These are phyloP conservation scores for Diutina neorugosa DNA, from an alignment of 1,139 yeast species.

Conservation along the genomic window DNA sequence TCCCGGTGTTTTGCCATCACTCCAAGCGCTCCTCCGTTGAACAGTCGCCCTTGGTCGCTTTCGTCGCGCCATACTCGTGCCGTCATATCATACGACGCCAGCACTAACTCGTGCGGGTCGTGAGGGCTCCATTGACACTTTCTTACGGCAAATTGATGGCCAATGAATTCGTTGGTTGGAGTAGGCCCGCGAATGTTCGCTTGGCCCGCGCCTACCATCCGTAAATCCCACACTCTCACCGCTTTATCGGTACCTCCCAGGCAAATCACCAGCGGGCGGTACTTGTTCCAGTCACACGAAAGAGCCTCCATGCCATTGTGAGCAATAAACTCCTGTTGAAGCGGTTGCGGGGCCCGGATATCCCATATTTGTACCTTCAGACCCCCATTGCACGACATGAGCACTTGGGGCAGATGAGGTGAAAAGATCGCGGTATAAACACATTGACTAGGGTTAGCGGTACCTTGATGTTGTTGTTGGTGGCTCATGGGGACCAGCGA, in stretches of 20 bases:
- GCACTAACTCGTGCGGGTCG: constrained; percentile 52
- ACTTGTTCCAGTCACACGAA: constrained; percentile 83
- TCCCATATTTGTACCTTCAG: constrained; percentile 80
- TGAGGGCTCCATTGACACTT: constrained; percentile 87
- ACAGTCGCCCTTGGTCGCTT: constrained; percentile 29
- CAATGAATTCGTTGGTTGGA: constrained; percentile 68
- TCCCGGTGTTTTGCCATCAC: constrained; percentile 69
- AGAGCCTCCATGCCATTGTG: constrained; percentile 78
- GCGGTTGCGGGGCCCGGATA: constrained; percentile 51
- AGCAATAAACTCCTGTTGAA: constrained; percentile 51
- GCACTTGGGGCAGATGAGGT: constrained; percentile 67
- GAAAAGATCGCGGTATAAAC: constrained; percentile 74
- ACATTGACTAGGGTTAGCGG: constrained; percentile 32
- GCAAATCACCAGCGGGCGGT: constrained; percentile 65
- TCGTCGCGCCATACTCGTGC: constrained; percentile 76
- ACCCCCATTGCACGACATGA: constrained; percentile 71
- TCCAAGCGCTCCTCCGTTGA: constrained; percentile 32
- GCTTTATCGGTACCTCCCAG: constrained; percentile 85
- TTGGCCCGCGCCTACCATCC: constrained; percentile 46
- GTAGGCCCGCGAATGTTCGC: constrained; percentile 43
- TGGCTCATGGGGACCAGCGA: constrained; percentile 1
- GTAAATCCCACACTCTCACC: constrained; percentile 75
- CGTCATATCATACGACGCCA: constrained; percentile 88
- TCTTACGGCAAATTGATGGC: constrained; percentile 84
- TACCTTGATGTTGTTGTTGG: constrained; percentile 10